These are phyloP conservation scores for Alloteropsis semialata DNA, from an alignment of 176 grass and related monocot species.

Conservation along the genomic window DNA sequence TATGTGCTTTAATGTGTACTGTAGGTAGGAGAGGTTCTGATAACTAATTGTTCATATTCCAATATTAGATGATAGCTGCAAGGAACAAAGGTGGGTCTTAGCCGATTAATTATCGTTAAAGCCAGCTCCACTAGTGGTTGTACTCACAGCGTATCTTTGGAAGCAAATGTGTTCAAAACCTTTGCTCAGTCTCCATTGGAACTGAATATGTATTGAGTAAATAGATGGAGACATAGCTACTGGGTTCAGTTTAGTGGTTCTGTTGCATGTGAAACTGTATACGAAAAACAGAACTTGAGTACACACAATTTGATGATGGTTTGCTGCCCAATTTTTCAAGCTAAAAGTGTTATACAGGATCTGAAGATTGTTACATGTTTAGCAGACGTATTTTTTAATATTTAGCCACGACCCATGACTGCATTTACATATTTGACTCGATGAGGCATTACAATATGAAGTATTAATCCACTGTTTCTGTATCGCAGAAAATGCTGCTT, in stretches of 20 bases:
- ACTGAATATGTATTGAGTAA: background rate
- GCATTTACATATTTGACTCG: background rate
- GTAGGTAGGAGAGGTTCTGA: background rate
- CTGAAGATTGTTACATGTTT: background rate
- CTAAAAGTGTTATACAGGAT: background rate
- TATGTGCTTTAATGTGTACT: background rate
- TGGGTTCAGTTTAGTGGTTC: background rate
- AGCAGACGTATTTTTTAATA: background rate
- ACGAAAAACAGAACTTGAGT: background rate
- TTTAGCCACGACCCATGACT: background rate
- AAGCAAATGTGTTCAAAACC: background rate
- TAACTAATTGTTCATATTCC: background rate
- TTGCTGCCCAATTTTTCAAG: background rate
- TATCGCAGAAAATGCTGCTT: constrained; percentile 84
- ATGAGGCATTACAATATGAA: background rate
- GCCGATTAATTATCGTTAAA: background rate
- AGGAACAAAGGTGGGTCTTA: background rate
- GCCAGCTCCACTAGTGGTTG: background rate
- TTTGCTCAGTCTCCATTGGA: background rate
- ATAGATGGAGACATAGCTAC: background rate
- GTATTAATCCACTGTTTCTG: background rate
- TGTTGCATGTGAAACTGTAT: background rate
- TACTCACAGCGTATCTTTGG: background rate
- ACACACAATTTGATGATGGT: background rate
- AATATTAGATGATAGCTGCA: background rate